These are phyloP conservation scores for Penicillium nucicola DNA, from an alignment of 495 filamentous ascomycete genomes.

Conservation along the genomic window DNA sequence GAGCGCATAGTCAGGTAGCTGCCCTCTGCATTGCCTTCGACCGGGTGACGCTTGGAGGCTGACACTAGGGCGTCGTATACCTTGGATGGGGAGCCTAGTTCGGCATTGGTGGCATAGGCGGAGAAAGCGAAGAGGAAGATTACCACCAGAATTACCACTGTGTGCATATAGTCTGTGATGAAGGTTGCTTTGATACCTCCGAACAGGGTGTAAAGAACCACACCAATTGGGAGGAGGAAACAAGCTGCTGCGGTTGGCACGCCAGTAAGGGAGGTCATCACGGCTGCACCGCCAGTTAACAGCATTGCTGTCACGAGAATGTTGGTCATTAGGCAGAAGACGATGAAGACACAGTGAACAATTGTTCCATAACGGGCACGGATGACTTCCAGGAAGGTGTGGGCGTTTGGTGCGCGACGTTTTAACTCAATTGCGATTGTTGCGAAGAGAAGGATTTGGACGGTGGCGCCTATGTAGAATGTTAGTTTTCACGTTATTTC, in stretches of 20 bases:
- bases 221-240: conserved; percentile 84
- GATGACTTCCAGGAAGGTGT: conserved; percentile 82
- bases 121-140: conserved; percentile 90
- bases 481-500: not conserved
- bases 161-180: conserved; percentile 81
- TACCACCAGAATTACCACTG: conserved; percentile 81
- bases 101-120: conserved; percentile 70
- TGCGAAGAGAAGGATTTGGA: conserved; percentile 80
- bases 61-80: conserved; percentile 78
- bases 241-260: conserved; percentile 86
- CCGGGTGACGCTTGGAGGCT: conserved; percentile 69
- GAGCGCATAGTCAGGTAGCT: conserved; percentile 90
- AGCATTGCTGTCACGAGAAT: conserved; percentile 89
- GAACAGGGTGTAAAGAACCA: conserved; percentile 75
- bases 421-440: conserved; percentile 93
- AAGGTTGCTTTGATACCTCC: conserved; percentile 78
- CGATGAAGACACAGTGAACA: conserved; percentile 72
- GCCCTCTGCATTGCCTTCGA: conserved; percentile 79
- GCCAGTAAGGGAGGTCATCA: conserved; percentile 79
- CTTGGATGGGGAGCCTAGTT: conserved; percentile 74
- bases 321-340: conserved; percentile 82
- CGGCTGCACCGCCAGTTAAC: conserved; percentile 85
- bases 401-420: conserved; percentile 78
- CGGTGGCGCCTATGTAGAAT: conserved; percentile 42
- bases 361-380: conserved; percentile 57